Evolutionary conservation across 2,329 filamentous ascomycete genomes (phyloP).

Genomic region (Achaetomium macrosporum): DNA sequence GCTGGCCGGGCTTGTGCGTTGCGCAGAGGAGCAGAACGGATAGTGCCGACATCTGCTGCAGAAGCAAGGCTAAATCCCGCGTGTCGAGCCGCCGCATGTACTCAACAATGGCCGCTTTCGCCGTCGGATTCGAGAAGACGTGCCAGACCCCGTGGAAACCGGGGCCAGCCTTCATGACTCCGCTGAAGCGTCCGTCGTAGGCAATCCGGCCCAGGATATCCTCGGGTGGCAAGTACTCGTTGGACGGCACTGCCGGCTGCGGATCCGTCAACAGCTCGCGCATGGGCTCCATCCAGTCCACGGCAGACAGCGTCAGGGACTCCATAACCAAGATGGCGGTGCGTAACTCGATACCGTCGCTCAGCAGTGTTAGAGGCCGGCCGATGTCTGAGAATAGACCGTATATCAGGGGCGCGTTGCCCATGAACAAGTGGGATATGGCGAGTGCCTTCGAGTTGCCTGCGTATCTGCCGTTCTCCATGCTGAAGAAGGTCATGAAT

Average conservation of each 20-base stretch:
- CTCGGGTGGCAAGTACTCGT: slow-evolving; percentile 13
- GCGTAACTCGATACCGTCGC: slow-evolving; percentile 24
- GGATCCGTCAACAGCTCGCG: slow-evolving; percentile 18
- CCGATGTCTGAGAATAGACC: slow-evolving; percentile 25
- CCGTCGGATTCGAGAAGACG: slow-evolving; percentile 17
- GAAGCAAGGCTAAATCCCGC: slow-evolving; percentile 9
- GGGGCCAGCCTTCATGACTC: slow-evolving; percentile 23
- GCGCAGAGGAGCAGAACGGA: slow-evolving; percentile 22
- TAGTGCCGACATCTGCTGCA: slow-evolving; percentile 21
- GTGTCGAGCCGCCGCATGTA: slow-evolving; percentile 23
- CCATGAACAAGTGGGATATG: slow-evolving; percentile 17
- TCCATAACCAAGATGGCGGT: slow-evolving; percentile 23
- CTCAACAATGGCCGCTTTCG: slow-evolving; percentile 20
- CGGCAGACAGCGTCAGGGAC: slow-evolving; percentile 22
- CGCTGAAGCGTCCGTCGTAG: slow-evolving; percentile 25
- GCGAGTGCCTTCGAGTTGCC: slow-evolving; percentile 20
- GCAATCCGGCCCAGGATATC: slow-evolving; percentile 20
- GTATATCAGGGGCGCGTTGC: slow-evolving; percentile 21
- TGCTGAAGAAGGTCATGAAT: slow-evolving; percentile 27
- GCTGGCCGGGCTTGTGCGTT: slow-evolving; percentile 21
- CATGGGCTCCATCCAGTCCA: slow-evolving; percentile 21
- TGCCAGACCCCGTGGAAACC: slow-evolving; percentile 20
- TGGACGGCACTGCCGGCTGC: not conserved
- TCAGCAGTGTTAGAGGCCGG: slow-evolving; percentile 22
- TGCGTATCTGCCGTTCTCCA: slow-evolving; percentile 19